Base-by-base conservation (phyloP, 345 rosid genomes). In the Brassica incana region DNA sequence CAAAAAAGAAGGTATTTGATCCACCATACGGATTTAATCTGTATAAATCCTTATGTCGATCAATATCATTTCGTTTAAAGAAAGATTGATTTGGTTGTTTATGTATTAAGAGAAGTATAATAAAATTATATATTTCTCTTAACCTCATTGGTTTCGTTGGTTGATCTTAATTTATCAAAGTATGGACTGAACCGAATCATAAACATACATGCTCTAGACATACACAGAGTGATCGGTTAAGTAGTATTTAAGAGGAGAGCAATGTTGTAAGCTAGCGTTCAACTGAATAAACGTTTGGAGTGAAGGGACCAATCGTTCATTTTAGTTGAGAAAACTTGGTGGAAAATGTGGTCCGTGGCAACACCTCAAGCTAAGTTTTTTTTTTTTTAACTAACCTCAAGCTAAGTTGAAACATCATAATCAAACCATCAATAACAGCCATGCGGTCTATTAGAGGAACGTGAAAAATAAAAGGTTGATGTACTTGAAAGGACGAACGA, bases 121-220 rank as follows among this genome's bases (percentile, higher is more conserved):
- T 79, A 48, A 61, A 65, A 73, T 67, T 0, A 79, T 79, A 67
- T 79, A 8, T 79, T 5, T 78, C 74, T 78, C 77, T 73, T 9
- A 29, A 72, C 2, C 40, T 8, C 54, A 50, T 33, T 60, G 33
- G 50, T 29, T 75, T 74, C 18, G 14, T 9, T 16, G 27, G 27
- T 60, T 63, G 4, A 12, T 20, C 20, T 9, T 12, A 30, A 32
- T 77, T 16, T 38, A 64, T 36, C 56, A 8, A 4, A 18, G 3
- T 5, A 65, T 2, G 16, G 40, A 65, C 18, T 58, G 6, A 35
- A 65, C 20, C 14, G 23, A 50, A 65, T 50, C 60, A 15, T 52
- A 52, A n/a, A 52, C 58, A 52, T 52, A 14, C 56, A 4, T 48
- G 50, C 10, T 43, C 50, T 9, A 10, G 10, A 43, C 48, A 45